Evolutionary conservation across 768 basidiomycete genomes (phyloP).

Genomic region (Phylloporus rhodoxanthus): DNA sequence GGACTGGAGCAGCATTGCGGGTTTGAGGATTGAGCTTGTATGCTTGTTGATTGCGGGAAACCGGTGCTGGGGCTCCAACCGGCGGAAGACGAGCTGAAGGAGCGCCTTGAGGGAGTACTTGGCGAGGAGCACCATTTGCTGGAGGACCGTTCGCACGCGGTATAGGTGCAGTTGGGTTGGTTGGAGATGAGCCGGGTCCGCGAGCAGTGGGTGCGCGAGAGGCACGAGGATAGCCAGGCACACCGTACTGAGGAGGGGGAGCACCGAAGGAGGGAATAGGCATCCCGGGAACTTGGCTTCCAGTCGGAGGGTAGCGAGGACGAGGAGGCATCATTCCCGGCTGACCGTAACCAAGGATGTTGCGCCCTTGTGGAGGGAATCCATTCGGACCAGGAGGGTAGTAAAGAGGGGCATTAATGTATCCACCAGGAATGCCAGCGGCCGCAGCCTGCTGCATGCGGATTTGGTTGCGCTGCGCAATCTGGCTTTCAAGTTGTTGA

Average conservation of each 20-base stretch:
- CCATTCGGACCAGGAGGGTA: slow-evolving; percentile 66
- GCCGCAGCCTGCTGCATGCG: slow-evolving; percentile 94
- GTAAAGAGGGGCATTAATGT: slow-evolving; percentile 51
- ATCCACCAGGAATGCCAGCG: slow-evolving; percentile 65
- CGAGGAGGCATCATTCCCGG: slow-evolving; percentile 86
- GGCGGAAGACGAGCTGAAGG: slow-evolving; percentile 41
- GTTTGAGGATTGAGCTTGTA: slow-evolving; percentile 34
- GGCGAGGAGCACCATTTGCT: slow-evolving; percentile 49
- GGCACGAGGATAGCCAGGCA: slow-evolving; percentile 57
- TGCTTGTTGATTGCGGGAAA: slow-evolving; percentile 30
- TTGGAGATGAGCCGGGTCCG: slow-evolving; percentile 66
- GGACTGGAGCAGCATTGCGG: slow-evolving; percentile 32
- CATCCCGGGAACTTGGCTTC: slow-evolving; percentile 70
- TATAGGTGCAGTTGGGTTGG: slow-evolving; percentile 53
- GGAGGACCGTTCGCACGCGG: slow-evolving; percentile 64
- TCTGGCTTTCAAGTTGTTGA: slow-evolving; percentile 98
- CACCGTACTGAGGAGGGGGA: slow-evolving; percentile 62
- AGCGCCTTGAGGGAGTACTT: slow-evolving; percentile 34
- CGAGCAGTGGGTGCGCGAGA: slow-evolving; percentile 61
- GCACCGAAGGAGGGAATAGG: slow-evolving; percentile 72
- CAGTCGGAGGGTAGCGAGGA: slow-evolving; percentile 70
- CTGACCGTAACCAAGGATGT: slow-evolving; percentile 76
- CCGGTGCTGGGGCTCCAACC: slow-evolving; percentile 43
- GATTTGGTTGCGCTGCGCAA: slow-evolving; percentile 93
- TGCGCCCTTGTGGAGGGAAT: slow-evolving; percentile 68